Percentiles rank a stretch among this genome's conserved stretches.
Evolutionary conservation across 2,329 filamentous ascomycete species (phyloP).

Genomic region (Ceratocystis albifundus): DNA sequence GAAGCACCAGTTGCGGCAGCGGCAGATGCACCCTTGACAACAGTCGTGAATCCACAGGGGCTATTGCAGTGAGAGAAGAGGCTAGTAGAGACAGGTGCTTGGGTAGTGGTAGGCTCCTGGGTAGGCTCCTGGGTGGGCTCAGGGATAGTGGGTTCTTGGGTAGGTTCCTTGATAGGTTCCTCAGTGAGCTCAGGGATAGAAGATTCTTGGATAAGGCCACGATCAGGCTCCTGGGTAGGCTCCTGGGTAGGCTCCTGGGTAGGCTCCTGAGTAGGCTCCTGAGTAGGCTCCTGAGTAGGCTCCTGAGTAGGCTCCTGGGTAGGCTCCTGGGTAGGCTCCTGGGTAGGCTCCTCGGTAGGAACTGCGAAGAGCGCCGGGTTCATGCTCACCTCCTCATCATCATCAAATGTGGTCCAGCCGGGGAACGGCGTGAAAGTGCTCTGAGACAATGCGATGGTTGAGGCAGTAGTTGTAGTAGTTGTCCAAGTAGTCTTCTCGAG

Average conservation of each 20-base stretch:
- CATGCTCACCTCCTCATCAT: neutral
- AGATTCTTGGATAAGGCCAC: neutral
- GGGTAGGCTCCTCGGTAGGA: neutral
- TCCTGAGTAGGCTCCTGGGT: neutral
- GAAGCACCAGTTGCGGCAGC: neutral
- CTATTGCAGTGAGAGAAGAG: neutral
- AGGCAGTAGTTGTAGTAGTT: neutral
- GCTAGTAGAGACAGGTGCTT: neutral
- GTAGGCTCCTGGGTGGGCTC: neutral
- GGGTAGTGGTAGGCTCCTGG: neutral
- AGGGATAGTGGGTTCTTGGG: neutral
- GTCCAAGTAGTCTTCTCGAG: too few species aligned
- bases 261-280: neutral
- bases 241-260: too few species aligned
- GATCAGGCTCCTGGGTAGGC: neutral
- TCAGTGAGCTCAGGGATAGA: neutral
- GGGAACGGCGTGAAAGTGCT: neutral
- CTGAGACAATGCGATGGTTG: neutral
- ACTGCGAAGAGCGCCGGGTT: too few species aligned
- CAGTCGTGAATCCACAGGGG: neutral
- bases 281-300: neutral
- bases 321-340: neutral
- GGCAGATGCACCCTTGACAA: constrained; percentile 12
- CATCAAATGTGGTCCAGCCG: neutral
- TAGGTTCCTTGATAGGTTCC: neutral